Evolutionary conservation across 2,329 filamentous ascomycete genomes (phyloP), one percentile per base, ranked within the genome.

Genomic region (Fusarium nelsonii): DNA sequence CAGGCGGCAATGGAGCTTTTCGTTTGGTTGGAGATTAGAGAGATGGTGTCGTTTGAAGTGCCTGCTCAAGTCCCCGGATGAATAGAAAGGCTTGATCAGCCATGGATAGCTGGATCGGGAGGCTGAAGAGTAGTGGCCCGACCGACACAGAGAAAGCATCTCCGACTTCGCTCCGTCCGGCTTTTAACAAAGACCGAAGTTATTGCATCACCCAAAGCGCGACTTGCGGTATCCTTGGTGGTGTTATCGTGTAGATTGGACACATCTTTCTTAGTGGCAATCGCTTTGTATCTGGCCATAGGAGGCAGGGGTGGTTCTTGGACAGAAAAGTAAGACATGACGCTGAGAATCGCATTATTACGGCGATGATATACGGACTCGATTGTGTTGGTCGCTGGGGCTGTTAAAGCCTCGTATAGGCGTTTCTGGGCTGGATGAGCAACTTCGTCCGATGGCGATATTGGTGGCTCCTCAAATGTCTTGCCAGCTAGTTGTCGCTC

Each of bases 281-380:
- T 8, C 10, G 44, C 40, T 49, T 16, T 48, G 4, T n/a, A n/a
- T 53, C 34, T 37, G 1, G 16, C 30, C 2, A 40, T 18, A 39
- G 9, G 44, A 46, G 10, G 45, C 14, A 53, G 6, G 1, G 28
- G 39, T 12, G 10, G 0, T 53, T 65, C 57, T 56, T 65, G 9
- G 8, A 65, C 32, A n/a, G 45, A 16, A 32, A 34, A 65, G 30
- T 65, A 65, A 16, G 46, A 34, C 15, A 61, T 65, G 3, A 65
- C 39, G 18, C 7, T 15, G 0, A 61, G 40, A 36, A 65, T 61
- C 1, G 57, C 46, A 14, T 65, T 15, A 33, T 61, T 57, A 15
- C 45, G 33, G 34, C 46, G 36, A 14, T 2, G 18, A 32, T 52
- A 41, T 26, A 18, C 18, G 18, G n/a, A 16, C 0, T 52, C 15